phyloP scores from a whole-genome alignment of 2,329 filamentous ascomycete genomes.

The Talaromyces funiculosus region DNA sequence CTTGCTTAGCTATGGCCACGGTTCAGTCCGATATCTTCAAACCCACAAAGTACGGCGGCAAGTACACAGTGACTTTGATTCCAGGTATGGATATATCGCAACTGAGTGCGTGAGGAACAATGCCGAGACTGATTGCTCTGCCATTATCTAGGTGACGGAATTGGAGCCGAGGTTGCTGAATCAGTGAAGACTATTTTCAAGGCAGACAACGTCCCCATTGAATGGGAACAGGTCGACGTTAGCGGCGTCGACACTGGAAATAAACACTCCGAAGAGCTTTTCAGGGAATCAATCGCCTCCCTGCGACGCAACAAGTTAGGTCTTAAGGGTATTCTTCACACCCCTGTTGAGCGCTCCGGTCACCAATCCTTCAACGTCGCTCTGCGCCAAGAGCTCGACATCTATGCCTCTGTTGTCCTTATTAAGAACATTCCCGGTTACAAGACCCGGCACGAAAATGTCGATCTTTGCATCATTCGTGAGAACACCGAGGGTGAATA shows the following conservation, averaged over 20 bases:
- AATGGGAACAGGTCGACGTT: slow-evolving; percentile 98
- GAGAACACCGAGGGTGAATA: slow-evolving; percentile 99
- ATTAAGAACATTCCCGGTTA: slow-evolving; percentile 99
- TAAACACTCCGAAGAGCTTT: slow-evolving; percentile 88
- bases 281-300: slow-evolving; percentile 90
- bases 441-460: slow-evolving; percentile 91
- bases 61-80: slow-evolving; percentile 98
- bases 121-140: neutral
- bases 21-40: slow-evolving; percentile 96
- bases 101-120: neutral
- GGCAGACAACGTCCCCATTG: slow-evolving; percentile 95
- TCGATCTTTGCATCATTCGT: slow-evolving; percentile 98
- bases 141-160: slow-evolving; percentile 66
- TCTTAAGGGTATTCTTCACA: slow-evolving; percentile 98
- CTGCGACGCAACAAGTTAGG: slow-evolving; percentile 98
- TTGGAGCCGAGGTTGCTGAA: slow-evolving; percentile 95
- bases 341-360: slow-evolving; percentile 89
- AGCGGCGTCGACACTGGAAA: slow-evolving; percentile 79
- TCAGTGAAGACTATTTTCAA: slow-evolving; percentile 99
- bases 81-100: slow-evolving; percentile 57
- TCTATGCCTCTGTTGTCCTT: slow-evolving; percentile 94
- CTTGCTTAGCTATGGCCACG: slow-evolving; percentile 63
- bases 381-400: slow-evolving; percentile 97
- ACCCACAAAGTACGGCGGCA: slow-evolving; percentile 96
- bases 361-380: slow-evolving; percentile 99